Conservation (phyloP, 129 eudicot genomes). For the Saussurea involucrata region DNA sequence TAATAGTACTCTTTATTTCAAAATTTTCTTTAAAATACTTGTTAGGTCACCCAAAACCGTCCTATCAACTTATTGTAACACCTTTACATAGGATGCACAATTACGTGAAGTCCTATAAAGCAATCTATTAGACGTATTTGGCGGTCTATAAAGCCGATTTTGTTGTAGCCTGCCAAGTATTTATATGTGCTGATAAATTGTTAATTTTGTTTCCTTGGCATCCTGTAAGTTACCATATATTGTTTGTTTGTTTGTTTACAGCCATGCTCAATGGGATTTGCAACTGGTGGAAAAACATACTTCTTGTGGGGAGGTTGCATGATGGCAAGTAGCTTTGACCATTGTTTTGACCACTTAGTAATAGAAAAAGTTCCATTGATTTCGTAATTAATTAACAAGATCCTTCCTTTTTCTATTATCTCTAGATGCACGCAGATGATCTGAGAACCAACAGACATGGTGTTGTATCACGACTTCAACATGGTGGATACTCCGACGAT, state of each 20-base stretch:
- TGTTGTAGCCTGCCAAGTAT: neutral
- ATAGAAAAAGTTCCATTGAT: neutral
- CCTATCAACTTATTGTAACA: neutral
- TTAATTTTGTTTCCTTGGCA: neutral
- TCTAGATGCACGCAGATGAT: constrained; percentile 98
- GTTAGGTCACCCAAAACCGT: neutral
- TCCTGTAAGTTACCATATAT: neutral
- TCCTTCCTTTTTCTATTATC: constrained; percentile 6
- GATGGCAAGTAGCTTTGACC: constrained; percentile 68
- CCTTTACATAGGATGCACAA: neutral
- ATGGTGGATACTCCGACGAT: constrained; percentile 98
- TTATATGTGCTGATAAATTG: neutral
- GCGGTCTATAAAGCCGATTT: neutral
- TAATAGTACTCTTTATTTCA: neutral
- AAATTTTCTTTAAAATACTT: neutral
- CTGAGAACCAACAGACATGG: constrained; percentile 81
- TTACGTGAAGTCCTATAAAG: neutral
- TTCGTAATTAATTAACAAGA: constrained; percentile 1
- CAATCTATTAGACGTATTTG: neutral
- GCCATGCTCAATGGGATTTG: constrained; percentile 99
- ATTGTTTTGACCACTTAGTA: constrained; percentile 7
- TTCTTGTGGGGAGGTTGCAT: constrained; percentile 99
- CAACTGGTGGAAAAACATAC: constrained; percentile 95
- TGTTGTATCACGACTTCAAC: constrained; percentile 77
- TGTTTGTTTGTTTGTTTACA: constrained; percentile 22